Percentiles rank a stretch among this genome's conserved stretches.
These are phyloP conservation scores for Begonia loranthoides DNA, from an alignment of 306 rosid genomes.

Conservation along the genomic window DNA sequence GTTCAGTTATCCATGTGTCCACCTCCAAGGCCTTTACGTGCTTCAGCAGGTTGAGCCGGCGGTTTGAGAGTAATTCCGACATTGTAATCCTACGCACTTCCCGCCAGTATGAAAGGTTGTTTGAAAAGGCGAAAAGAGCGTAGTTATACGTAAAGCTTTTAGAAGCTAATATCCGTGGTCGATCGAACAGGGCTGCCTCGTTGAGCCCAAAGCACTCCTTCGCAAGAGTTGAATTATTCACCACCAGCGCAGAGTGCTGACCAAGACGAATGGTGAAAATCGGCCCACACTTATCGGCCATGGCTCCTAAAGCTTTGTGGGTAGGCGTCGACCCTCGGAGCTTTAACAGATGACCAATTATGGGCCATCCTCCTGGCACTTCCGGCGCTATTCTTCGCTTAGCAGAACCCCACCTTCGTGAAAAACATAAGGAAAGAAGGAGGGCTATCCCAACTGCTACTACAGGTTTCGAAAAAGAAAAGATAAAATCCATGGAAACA, in stretches of 20 bases:
- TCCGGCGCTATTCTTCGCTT: slow-evolving; percentile 4
- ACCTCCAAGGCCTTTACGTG: neutral
- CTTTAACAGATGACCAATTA: slow-evolving; percentile 14
- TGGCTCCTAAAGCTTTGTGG: slow-evolving; percentile 11
- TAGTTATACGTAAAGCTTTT: neutral
- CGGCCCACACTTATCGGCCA: slow-evolving; percentile 22
- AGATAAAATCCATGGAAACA: too few relatives aligned
- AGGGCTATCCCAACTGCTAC: too few relatives aligned
- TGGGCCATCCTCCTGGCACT: slow-evolving; percentile 14
- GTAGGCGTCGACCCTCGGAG: slow-evolving; percentile 3
- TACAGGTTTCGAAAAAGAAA: too few relatives aligned
- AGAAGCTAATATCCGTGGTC: slow-evolving; percentile 10
- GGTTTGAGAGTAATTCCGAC: neutral
- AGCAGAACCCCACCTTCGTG: too few relatives aligned
- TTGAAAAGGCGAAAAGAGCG: too few relatives aligned
- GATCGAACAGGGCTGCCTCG: slow-evolving; percentile 18
- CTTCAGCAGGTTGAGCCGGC: neutral
- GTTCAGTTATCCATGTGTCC: slow-evolving; percentile 11
- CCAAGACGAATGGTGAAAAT: slow-evolving; percentile 17
- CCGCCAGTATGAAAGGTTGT: neutral
- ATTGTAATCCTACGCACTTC: neutral
- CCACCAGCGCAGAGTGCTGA: slow-evolving; percentile 11
- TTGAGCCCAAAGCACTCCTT: slow-evolving; percentile 33
- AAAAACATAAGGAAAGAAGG: too few relatives aligned
- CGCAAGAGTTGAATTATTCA: slow-evolving; percentile 23